Base-by-base conservation (phyloP, 2,329 filamentous ascomycete genomes). In the Fusarium pseudoanthophilum region DNA sequence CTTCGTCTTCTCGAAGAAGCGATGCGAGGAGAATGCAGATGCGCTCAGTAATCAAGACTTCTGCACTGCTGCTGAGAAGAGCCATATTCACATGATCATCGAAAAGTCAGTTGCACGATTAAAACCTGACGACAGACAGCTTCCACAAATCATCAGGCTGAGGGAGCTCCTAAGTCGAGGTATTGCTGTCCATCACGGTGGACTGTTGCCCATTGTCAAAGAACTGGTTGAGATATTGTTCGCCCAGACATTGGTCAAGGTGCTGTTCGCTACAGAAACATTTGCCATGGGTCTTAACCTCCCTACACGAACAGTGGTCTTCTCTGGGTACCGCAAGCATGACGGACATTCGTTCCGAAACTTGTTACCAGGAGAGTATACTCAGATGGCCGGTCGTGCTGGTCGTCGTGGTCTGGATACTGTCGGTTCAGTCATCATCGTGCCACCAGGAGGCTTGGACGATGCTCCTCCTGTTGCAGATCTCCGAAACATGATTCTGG, bases 201-300 rank as follows among this genome's bases (percentile, higher is more conserved):
- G 96, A 40, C 86, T 99, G 71, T 83, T 99, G 28, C 96, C 96
- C 1, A 99, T 99, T 72, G 95, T 98, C 76, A 99, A 99, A 82
- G 96, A 99, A 81, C 90, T 98, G 30, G 96, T 99, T 2, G 96
- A 99, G 82, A 97, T 99, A 60, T 84, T 99, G 21, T 99, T 99
- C 77, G 95, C 96, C 0, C 95, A 94, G 82, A 97, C 95, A 2
- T 85, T 99, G 62, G 96, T 99, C 66, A 99, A 99, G 83, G 93
- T 99, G 7, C 88, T 99, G 5, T 99, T 99, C 79, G 96, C 96
- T 1, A 99, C 96, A 0, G 96, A 99, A 81, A 99, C 96, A 0
- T 99, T 99, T 82, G 96, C 96, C 40, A 99, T 99, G 95, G 96
- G 96, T 34, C 87, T 99, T 37, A 99, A 99, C 79, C 84, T 99